phyloP scores from a whole-genome alignment of 225 moss, liverwort and hornwort species.

The Bryum argenteum region DNA sequence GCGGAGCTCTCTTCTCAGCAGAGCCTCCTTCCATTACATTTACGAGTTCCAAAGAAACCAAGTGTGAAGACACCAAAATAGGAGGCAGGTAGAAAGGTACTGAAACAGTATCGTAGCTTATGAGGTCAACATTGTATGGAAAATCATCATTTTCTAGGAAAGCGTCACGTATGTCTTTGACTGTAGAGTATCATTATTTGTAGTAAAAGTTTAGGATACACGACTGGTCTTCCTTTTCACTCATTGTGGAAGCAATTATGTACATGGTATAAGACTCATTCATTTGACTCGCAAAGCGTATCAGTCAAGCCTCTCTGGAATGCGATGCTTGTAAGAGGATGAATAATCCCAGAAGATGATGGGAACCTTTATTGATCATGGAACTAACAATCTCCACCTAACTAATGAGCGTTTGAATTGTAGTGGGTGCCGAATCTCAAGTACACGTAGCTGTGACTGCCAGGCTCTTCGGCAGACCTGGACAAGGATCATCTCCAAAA shows the following conservation, averaged over 20 bases:
- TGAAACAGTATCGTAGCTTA: neutral
- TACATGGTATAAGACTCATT: neutral
- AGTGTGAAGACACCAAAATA: slow-evolving; percentile 41
- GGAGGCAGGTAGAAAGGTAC: slow-evolving; percentile 25
- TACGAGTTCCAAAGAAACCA: slow-evolving; percentile 58
- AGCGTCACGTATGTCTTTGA: neutral
- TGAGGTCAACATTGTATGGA: slow-evolving; percentile 8
- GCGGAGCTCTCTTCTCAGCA: slow-evolving; percentile 95
- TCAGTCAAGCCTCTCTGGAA: neutral
- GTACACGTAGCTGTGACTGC: slow-evolving; percentile 60
- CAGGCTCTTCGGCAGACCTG: slow-evolving; percentile 56
- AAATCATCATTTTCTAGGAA: slow-evolving; percentile 17
- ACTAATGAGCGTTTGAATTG: neutral
- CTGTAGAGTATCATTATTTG: neutral
- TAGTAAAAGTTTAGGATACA: neutral
- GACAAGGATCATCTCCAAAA: slow-evolving; percentile 71
- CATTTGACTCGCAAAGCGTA: neutral
- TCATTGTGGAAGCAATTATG: slow-evolving; percentile 2
- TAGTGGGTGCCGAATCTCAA: neutral
- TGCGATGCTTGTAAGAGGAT: neutral
- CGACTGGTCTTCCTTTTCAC: neutral
- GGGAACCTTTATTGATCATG: neutral
- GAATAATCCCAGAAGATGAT: slow-evolving; percentile 6
- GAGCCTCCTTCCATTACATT: slow-evolving; percentile 68
- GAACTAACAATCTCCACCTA: neutral